Evolutionary conservation across 805 yeast genomes (phyloP), one percentile per base, ranked within the genome.

Genomic region (Candida coquimbonensis): DNA sequence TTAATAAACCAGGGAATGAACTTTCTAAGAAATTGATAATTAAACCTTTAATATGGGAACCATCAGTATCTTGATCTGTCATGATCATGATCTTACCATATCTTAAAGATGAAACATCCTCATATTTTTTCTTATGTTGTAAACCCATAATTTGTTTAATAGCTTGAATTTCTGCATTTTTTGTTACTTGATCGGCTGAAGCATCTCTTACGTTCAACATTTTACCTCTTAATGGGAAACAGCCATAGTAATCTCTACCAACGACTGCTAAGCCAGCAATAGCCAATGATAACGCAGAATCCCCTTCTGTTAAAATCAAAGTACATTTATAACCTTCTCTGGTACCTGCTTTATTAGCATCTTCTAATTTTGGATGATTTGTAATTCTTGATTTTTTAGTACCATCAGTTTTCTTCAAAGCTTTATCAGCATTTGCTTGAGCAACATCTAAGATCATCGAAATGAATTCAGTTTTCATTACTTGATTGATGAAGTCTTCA

Each of bases 1-100:
- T 85, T 29, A 93, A 70, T 53, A 93, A 69, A 2, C 98, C 99
- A 1, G 98, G 98, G 69, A 93, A 93, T 31, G 96, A 84, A 5
- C 91, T 77, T 64, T 91, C 98, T 48, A 93, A 69, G 59, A 93
- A 93, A 63, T 93, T 93, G 59, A 93, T 93, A 47, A 93, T 78
- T 53, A 93, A 75, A 53, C 99, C 99, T 63, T 93, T 93, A 63
- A 93, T 93, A 70, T 93, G 99, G 16, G 96, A 85, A 50, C 99
- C 99, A 74, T 93, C 99, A 56, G 90, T 96, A 87, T 93, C 99
- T 68, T 93, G 99, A 84, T 93, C 99, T 7, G 99, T 89, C 98
- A 93, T 93, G 62, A 93, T 89, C 98, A 93, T 93, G 43, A 93
- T 77, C 63, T 89, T 96, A 34, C 99, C 99, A 61, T 93, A 93